These are phyloP conservation scores for Blastobotrys raffinosifermentans DNA, from an alignment of 1,139 yeast species.

Conservation along the genomic window DNA sequence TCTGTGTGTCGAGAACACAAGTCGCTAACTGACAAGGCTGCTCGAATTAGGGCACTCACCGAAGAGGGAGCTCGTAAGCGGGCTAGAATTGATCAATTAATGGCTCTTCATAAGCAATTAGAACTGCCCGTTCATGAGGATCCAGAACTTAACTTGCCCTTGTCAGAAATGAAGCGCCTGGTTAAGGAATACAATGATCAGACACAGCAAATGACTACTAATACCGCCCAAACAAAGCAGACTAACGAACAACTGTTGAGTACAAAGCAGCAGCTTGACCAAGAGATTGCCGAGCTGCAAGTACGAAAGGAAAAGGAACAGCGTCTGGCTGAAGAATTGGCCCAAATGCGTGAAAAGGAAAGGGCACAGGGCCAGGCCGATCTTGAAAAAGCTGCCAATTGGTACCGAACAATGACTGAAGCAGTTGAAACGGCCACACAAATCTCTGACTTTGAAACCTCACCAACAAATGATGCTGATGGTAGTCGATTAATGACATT, in stretches of 20 bases:
- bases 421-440: conserved; percentile 13
- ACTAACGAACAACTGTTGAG: too few species aligned
- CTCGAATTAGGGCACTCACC: conserved; percentile 14
- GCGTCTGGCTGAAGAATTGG: conserved; percentile 15
- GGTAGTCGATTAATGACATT: neutral
- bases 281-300: conserved; percentile 22
- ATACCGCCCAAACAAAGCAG: neutral
- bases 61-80: conserved; percentile 27
- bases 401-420: conserved; percentile 18
- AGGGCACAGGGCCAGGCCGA: conserved; percentile 14
- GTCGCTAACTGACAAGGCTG: conserved; percentile 8
- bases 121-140: conserved; percentile 18
- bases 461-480: neutral
- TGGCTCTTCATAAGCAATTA: conserved; percentile 14
- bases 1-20: conserved; percentile 13
- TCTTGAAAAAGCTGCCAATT: conserved; percentile 22
- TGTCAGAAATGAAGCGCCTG: conserved; percentile 21
- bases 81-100: conserved; percentile 21
- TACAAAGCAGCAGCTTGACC: conserved; percentile 29
- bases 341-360: conserved; percentile 13
- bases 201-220: conserved; percentile 47
- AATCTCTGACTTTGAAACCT: neutral
- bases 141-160: conserved; percentile 27
- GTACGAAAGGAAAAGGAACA: conserved; percentile 11
- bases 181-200: conserved; percentile 27